Evolutionary conservation across 2,329 filamentous ascomycete species (phyloP).

Genomic region (Fusarium albosuccineum): DNA sequence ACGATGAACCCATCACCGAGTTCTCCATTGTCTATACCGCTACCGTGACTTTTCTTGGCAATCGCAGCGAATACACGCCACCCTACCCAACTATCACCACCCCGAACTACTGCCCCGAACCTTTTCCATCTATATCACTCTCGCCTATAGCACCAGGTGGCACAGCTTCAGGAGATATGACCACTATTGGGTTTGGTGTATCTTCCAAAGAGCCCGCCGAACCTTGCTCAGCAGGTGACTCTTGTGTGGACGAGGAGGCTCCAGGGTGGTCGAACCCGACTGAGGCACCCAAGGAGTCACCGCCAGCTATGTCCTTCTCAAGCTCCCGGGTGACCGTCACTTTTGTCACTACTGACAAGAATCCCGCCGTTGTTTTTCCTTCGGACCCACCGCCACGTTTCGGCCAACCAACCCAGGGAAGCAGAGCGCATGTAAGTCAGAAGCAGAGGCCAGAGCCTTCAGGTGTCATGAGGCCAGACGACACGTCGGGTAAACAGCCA

Average conservation of each 20-base stretch:
- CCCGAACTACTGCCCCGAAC: conserved; percentile 47
- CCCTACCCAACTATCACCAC: conserved; percentile 58
- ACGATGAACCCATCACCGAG: conserved; percentile 51
- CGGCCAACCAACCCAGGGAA: conserved; percentile 40
- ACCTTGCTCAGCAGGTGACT: conserved; percentile 13
- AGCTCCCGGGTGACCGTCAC: conserved; percentile 52
- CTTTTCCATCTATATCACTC: not conserved
- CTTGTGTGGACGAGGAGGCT: conserved; percentile 13
- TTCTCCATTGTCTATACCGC: conserved; percentile 63
- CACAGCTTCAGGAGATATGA: not conserved
- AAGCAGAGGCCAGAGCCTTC: conserved; percentile 40
- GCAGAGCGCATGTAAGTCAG: conserved; percentile 17
- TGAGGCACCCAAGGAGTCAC: conserved; percentile 6
- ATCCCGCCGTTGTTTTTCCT: conserved; percentile 62
- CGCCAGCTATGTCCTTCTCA: conserved; percentile 27
- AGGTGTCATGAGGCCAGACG: not conserved
- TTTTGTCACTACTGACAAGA: conserved; percentile 67
- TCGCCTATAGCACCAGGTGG: too few species aligned
- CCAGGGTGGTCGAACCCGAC: conserved; percentile 18
- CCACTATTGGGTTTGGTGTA: conserved; percentile 6
- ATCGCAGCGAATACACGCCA: conserved; percentile 61
- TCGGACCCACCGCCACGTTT: conserved; percentile 57
- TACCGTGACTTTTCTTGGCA: conserved; percentile 63
- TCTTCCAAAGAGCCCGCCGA: conserved; percentile 29
- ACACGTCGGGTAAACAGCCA: too few species aligned